phyloP scores from a whole-genome alignment of 23 red algal species.

The Gracilaria gracilis region DNA sequence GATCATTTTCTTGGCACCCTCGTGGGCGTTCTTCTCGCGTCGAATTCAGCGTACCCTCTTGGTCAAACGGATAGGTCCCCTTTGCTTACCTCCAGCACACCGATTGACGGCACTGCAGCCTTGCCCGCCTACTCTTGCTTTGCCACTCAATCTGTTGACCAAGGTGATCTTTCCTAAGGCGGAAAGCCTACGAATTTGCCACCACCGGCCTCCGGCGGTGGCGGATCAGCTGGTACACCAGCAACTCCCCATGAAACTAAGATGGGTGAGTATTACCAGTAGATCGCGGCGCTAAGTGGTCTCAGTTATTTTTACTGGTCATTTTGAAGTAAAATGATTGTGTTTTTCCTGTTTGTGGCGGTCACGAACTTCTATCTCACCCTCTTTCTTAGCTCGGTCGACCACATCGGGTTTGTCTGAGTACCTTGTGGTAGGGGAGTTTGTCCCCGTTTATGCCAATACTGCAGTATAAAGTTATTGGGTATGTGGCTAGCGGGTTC shows the following conservation, averaged over 20 bases:
- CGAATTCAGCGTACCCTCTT: not conserved
- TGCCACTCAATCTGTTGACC: too few relatives aligned
- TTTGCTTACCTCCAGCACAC: not conserved
- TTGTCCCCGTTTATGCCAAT: not conserved
- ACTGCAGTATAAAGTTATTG: not conserved
- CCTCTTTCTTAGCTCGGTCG: not conserved
- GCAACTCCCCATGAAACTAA: too few relatives aligned
- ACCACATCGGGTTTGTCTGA: not conserved
- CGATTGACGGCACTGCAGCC: too few relatives aligned
- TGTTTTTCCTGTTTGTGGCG: not conserved
- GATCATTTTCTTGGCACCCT: not conserved
- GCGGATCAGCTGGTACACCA: too few relatives aligned
- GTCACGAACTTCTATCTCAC: not conserved
- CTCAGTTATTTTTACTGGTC: too few relatives aligned
- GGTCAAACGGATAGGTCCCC: not conserved
- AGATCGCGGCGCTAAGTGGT: too few relatives aligned
- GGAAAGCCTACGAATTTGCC: too few relatives aligned
- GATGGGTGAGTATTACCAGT: too few relatives aligned
- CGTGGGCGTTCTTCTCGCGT: not conserved
- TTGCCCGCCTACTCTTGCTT: not conserved
- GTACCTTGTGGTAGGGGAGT: not conserved
- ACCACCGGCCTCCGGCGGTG: too few relatives aligned
- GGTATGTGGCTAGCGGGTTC: not conserved
- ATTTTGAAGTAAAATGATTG: too few relatives aligned
- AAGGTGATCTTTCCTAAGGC: too few relatives aligned